phyloP scores from a whole-genome alignment of 495 filamentous ascomycete species.

The Aspergillus diversus region DNA sequence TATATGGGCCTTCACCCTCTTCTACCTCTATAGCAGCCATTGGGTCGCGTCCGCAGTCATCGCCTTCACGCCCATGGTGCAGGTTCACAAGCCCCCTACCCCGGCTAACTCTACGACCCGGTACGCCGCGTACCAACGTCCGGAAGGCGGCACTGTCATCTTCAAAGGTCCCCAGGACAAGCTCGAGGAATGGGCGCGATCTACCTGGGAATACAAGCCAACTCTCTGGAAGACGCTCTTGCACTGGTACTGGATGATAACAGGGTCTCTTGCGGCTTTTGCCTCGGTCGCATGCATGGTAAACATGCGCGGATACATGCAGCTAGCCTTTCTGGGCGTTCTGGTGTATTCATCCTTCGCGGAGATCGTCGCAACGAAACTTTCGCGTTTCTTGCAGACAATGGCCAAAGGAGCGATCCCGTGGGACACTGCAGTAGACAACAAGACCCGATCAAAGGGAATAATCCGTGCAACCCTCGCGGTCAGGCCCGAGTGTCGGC shows the following conservation, averaged over 20 bases:
- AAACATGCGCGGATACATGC: slow-evolving; percentile 33
- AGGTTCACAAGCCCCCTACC: slow-evolving; percentile 22
- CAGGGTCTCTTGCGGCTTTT: slow-evolving; percentile 31
- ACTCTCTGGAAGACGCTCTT: slow-evolving; percentile 15
- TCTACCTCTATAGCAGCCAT: slow-evolving; percentile 32
- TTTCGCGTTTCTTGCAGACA: slow-evolving; percentile 29
- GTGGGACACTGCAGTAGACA: slow-evolving; percentile 14
- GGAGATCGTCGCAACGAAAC: slow-evolving; percentile 31
- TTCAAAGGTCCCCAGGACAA: slow-evolving; percentile 34
- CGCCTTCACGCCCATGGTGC: slow-evolving; percentile 28
- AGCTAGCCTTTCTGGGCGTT: slow-evolving; percentile 32
- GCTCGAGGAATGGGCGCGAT: slow-evolving; percentile 36
- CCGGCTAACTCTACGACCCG: slow-evolving; percentile 8
- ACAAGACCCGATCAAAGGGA: slow-evolving; percentile 28
- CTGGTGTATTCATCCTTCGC: slow-evolving; percentile 33
- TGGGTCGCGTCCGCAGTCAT: slow-evolving; percentile 30
- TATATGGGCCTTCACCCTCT: slow-evolving; percentile 33
- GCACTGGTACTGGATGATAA: slow-evolving; percentile 31
- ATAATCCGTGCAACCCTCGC: slow-evolving; percentile 31
- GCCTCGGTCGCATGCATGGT: slow-evolving; percentile 38
- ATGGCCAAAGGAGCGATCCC: slow-evolving; percentile 21
- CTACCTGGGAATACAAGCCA: slow-evolving; percentile 35
- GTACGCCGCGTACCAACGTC: slow-evolving; percentile 34
- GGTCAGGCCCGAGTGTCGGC: slow-evolving; percentile 21
- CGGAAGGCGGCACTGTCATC: slow-evolving; percentile 36